Percentiles rank a stretch among this genome's conserved stretches.
Evolutionary conservation across 2,329 filamentous ascomycete genomes (phyloP).

Genomic region (Didymella pinodella): DNA sequence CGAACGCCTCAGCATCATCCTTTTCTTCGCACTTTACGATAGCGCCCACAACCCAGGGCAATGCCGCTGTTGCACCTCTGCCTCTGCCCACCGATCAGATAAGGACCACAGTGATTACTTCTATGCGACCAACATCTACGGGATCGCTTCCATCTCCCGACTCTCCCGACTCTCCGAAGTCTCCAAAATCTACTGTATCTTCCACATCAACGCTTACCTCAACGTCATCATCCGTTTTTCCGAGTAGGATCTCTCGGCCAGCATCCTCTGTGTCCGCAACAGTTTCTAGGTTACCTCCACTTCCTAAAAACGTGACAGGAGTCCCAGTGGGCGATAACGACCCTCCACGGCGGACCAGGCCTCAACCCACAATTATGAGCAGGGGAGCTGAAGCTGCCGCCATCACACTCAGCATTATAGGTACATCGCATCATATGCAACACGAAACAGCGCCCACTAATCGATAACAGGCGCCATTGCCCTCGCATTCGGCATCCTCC

Average conservation of each 20-base stretch:
- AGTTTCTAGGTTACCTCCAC: not conserved
- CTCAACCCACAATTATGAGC: conserved; percentile 31
- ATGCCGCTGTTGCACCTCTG: conserved; percentile 21
- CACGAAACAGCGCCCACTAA: too few species aligned
- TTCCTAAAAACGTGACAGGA: not conserved
- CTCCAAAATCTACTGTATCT: conserved; percentile 1
- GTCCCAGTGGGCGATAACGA: conserved; percentile 3
- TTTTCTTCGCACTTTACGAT: conserved; percentile 17
- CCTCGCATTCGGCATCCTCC: conserved; percentile 31
- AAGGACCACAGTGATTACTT: conserved; percentile 3
- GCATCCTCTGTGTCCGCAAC: conserved; percentile 3
- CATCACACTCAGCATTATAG: conserved; percentile 44
- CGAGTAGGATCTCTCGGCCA: conserved; percentile 14
- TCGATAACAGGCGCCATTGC: conserved; percentile 35
- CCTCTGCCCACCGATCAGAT: conserved; percentile 22
- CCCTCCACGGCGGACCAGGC: conserved; percentile 19
- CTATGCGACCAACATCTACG: conserved; percentile 1
- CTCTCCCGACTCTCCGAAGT: not conserved
- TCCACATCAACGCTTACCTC: not conserved
- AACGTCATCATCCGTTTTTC: conserved; percentile 8
- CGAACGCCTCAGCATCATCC: not conserved
- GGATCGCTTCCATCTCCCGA: not conserved
- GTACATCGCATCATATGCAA: conserved; percentile 21
- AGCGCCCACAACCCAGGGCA: conserved; percentile 21
- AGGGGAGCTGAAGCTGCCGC: conserved; percentile 43